phyloP scores from a whole-genome alignment of 495 filamentous ascomycete genomes.

The Neurospora sp. region DNA sequence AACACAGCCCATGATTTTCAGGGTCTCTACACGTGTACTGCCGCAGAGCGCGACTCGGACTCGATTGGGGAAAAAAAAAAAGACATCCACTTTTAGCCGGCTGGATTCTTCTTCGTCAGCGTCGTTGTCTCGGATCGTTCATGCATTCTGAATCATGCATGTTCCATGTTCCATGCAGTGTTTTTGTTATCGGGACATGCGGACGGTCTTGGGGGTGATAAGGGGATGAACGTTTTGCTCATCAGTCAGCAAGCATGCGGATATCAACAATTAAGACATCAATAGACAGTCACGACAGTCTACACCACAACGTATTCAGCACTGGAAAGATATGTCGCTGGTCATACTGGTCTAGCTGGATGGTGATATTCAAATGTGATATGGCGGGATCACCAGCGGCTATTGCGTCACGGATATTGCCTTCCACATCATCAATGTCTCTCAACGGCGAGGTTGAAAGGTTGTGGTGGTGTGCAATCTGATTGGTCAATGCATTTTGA shows the following conservation, averaged over 20 bases:
- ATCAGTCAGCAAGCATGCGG: too few relatives aligned
- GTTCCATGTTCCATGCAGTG: too few relatives aligned
- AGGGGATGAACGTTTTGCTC: too few relatives aligned
- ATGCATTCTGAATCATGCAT: background rate
- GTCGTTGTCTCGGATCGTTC: background rate
- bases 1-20: background rate
- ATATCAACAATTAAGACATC: too few relatives aligned
- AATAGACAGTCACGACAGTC: too few relatives aligned
- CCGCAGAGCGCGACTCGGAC: background rate
- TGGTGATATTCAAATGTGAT: background rate
- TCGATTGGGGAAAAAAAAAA: background rate
- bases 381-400: background rate
- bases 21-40: background rate
- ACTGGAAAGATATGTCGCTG: too few relatives aligned
- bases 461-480: background rate
- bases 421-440: background rate
- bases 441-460: background rate
- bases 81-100: background rate
- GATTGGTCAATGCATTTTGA: background rate
- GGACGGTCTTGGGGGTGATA: too few relatives aligned
- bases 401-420: background rate
- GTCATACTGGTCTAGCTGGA: background rate
- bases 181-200: too few relatives aligned
- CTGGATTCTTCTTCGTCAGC: background rate
- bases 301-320: too few relatives aligned